These are phyloP conservation scores for Boletus reticulatus DNA, from an alignment of 768 basidiomycete genomes.

Conservation along the genomic window DNA sequence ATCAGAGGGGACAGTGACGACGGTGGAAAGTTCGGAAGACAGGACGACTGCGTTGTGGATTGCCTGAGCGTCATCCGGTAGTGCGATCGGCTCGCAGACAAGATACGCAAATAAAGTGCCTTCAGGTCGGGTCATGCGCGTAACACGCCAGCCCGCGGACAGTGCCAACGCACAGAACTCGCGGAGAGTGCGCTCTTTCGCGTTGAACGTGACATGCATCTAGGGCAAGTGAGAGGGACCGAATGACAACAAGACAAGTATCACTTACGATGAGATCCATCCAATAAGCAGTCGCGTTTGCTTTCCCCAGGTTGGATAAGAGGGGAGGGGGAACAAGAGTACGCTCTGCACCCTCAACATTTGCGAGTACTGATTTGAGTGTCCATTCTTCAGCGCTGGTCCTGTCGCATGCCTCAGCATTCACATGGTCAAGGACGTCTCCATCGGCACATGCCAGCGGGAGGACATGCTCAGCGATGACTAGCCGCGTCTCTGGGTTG, in stretches of 20 bases:
- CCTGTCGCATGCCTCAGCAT: conserved; percentile 5
- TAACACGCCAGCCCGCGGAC: conserved; percentile 61
- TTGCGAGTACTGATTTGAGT: conserved; percentile 32
- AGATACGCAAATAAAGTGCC: conserved; percentile 73
- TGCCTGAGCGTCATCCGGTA: conserved; percentile 39
- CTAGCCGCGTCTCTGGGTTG: conserved; percentile 47
- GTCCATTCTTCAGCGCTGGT: conserved; percentile 24
- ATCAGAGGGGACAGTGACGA: conserved; percentile 9
- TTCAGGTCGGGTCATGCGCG: conserved; percentile 52
- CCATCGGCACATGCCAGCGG: conserved; percentile 67
- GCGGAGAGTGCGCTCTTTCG: conserved; percentile 67
- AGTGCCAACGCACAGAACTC: conserved; percentile 54
- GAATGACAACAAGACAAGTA: background rate
- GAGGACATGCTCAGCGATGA: conserved; percentile 71
- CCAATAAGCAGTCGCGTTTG: conserved; percentile 64
- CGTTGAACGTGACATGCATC: conserved; percentile 72
- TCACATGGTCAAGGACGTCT: conserved; percentile 8
- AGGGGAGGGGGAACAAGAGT: conserved; percentile 58
- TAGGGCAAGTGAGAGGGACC: conserved; percentile 23
- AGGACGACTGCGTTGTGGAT: conserved; percentile 21
- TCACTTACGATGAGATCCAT: conserved; percentile 61
- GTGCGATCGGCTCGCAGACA: conserved; percentile 57
- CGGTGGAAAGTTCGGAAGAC: conserved; percentile 16
- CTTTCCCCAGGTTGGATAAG: conserved; percentile 72
- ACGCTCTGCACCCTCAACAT: conserved; percentile 50